Base-by-base conservation (phyloP, 140 eudicot genomes). In the Flaveria floridana region DNA sequence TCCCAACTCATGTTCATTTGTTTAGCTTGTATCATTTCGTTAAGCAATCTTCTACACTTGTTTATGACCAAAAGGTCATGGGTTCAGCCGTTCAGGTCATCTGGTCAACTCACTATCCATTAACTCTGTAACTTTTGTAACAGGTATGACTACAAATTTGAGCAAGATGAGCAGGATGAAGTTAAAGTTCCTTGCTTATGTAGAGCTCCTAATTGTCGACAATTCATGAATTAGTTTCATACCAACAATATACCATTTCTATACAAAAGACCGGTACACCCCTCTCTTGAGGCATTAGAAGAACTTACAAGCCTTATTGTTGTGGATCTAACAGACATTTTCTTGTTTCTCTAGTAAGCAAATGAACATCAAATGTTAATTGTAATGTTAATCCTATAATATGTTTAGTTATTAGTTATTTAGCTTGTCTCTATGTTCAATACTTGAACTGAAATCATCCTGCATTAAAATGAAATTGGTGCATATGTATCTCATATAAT, bases 61-160 rank as follows among this genome's bases (percentile, higher is more conserved):
- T 68, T 68, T 46, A 41, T 46, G 73, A 46, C 55, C 72, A 20
- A 41, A n/a, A 66, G 55, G 55, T 66, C 16, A 42, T 18, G n/a
- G 72, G n/a, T 66, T 42, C 25, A 23, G 25, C 25, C 25, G 0
- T 23, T 23, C 72, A n/a, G 56, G 10, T 67, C 72, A 30, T 30
- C 23, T 15, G 18, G 41, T 28, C 50, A 41, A 42, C 18, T 39
- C 30, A 34, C 47, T 50, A 19, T 26, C 8, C 46, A 16, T 55
- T 51, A 50, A 44, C 4, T 70, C 19, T 46, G 26, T 46, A 13
- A 26, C 7, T 37, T 53, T 39, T 39, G 15, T 55, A 42, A 66
- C 92, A 92, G 96, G 81, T 92, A 87, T 25, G 95, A 92, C 78
- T 92, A 92, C 83, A 58, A 74, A 74, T 92, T 92, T 70, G 98